phyloP scores from a whole-genome alignment of 2,329 filamentous ascomycete genomes.

The Stagonosporopsis tanaceti region DNA sequence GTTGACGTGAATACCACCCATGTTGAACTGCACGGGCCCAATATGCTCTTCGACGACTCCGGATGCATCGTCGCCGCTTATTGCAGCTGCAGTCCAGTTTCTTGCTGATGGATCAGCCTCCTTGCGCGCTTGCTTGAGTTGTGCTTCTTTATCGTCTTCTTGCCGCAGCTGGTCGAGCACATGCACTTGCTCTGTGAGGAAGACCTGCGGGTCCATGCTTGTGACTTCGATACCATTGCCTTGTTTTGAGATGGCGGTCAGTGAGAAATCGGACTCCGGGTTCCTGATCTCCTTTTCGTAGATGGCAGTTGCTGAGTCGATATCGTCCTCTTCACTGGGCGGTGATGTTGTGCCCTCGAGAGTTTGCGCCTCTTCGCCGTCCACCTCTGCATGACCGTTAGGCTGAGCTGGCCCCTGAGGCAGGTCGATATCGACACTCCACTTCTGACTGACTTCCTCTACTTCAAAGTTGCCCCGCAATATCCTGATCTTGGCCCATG shows the following conservation, averaged over 20 bases:
- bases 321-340: conserved; percentile 19
- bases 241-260: conserved; percentile 53
- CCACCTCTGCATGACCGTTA: conserved; percentile 31
- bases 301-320: conserved; percentile 68
- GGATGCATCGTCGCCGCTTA: conserved; percentile 37
- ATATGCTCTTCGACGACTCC: conserved; percentile 69
- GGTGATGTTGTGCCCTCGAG: conserved; percentile 7
- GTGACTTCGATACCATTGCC: conserved; percentile 65
- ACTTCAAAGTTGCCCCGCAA: conserved; percentile 91
- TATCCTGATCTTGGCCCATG: conserved; percentile 95
- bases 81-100: conserved; percentile 17
- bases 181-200: conserved; percentile 77
- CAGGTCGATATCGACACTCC: conserved; percentile 80
- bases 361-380: conserved; percentile 27
- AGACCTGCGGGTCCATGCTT: conserved; percentile 78
- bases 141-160: conserved; percentile 66
- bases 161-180: conserved; percentile 71
- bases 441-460: conserved; percentile 82
- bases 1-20: conserved; percentile 96
- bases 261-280: conserved; percentile 64
- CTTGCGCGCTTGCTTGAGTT: conserved; percentile 49
- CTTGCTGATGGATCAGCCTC: conserved; percentile 41
- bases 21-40: conserved; percentile 95
- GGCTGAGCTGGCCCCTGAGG: conserved; percentile 37
- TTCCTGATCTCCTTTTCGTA: conserved; percentile 85